phyloP scores from a whole-genome alignment of 2,329 filamentous ascomycete genomes.

The Sphaceloma murrayae region DNA sequence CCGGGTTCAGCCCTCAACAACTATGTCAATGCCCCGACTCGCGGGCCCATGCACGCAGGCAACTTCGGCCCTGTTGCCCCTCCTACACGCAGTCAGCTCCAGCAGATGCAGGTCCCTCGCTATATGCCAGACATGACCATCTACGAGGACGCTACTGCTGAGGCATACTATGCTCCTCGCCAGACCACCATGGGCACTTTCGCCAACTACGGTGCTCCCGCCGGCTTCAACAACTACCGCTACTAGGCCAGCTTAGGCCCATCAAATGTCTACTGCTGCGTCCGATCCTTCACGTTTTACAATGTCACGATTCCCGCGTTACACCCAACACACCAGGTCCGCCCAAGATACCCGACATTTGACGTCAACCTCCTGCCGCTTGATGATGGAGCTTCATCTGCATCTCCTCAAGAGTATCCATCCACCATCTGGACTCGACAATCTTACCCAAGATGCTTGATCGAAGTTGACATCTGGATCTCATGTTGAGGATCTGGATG shows the following conservation, averaged over 20 bases:
- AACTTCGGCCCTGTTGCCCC: constrained; percentile 2
- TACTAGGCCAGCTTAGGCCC: background rate
- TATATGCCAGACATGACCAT: background rate
- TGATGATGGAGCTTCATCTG: constrained; percentile 15
- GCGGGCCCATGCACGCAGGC: background rate
- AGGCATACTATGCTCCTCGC: constrained; percentile 3
- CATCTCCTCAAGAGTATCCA: constrained; percentile 16
- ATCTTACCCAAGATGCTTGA: constrained; percentile 16
- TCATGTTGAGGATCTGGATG: constrained; percentile 17
- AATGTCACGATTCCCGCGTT: background rate
- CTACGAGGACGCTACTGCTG: constrained; percentile 1
- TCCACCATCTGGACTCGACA: constrained; percentile 15
- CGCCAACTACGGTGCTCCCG: background rate
- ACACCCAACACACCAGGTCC: background rate
- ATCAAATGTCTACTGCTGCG: background rate
- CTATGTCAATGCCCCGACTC: background rate
- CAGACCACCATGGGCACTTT: background rate
- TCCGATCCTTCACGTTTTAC: background rate
- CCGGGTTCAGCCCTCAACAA: background rate
- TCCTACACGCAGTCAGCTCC: background rate
- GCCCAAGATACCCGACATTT: constrained; percentile 5
- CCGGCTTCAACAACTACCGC: background rate
- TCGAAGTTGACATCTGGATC: constrained; percentile 14
- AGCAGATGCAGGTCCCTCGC: background rate
- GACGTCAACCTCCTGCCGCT: constrained; percentile 16